These are phyloP conservation scores for Arachis hypogaea DNA, from an alignment of 306 rosid genomes.

Conservation along the genomic window DNA sequence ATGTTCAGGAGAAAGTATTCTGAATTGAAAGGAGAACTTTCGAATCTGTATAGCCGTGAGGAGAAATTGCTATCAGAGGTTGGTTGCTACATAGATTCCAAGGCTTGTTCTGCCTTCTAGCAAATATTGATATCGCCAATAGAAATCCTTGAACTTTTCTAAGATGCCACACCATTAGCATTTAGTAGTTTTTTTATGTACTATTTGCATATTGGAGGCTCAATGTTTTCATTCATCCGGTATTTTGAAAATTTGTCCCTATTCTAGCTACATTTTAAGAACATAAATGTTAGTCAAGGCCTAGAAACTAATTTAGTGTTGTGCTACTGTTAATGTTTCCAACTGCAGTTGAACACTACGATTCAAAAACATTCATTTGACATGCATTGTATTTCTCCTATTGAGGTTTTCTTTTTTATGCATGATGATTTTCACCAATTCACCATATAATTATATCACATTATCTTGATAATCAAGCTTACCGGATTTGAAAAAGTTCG, in stretches of 20 bases:
- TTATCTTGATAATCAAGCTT: no score
- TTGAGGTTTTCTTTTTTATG: no score
- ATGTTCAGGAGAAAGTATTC: conserved; percentile 91
- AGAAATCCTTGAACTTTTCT: conserved; percentile 16
- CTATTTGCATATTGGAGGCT: conserved; percentile 19
- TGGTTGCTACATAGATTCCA: conserved; percentile 37
- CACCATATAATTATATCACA: no score
- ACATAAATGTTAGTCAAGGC: conserved; percentile 2
- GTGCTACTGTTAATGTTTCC: no score
- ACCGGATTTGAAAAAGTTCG: no score
- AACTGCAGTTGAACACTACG: no score
- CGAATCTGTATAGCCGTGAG: conserved; percentile 82
- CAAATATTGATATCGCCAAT: conserved; percentile 1
- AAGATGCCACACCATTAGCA: conserved; percentile 26
- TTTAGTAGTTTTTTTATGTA: conserved; percentile 22
- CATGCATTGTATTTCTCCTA: no score
- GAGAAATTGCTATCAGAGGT: conserved; percentile 91
- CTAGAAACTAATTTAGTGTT: no score
- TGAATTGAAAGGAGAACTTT: conserved; percentile 85
- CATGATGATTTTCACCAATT: no score
- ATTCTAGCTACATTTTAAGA: conserved; percentile 4
- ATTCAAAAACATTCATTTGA: no score
- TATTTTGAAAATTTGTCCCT: conserved; percentile 10
- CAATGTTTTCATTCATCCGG: background rate
- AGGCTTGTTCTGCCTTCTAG: conserved; percentile 35